These are phyloP conservation scores for Theobroma grandiflorum DNA, from an alignment of 441 rosid genomes.

Conservation along the genomic window DNA sequence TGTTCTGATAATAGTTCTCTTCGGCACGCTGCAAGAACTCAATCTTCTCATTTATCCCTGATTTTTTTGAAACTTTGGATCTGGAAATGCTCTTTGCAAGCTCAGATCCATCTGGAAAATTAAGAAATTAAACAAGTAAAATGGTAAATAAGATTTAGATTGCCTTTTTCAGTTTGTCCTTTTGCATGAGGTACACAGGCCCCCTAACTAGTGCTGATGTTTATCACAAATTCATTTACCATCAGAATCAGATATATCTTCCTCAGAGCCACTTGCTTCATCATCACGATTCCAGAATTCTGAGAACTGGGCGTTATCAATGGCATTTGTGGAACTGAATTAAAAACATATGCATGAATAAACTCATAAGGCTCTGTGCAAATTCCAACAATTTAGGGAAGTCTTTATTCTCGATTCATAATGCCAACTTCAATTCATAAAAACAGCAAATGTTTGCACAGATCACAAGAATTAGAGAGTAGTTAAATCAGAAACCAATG, in stretches of 20 bases:
- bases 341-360: conserved; percentile 18
- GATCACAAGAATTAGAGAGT: neutral
- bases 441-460: neutral
- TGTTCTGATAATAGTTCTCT: conserved; percentile 63
- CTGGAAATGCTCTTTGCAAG: conserved; percentile 49
- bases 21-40: conserved; percentile 80
- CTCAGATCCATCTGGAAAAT: conserved; percentile 60
- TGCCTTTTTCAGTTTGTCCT: neutral
- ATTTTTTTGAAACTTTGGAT: conserved; percentile 57
- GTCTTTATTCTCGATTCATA: neutral
- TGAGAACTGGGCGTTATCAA: conserved; percentile 56
- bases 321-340: conserved; percentile 58
- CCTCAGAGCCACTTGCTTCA: conserved; percentile 81
- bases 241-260: conserved; percentile 91
- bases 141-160: neutral
- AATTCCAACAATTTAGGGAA: neutral
- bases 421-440: neutral
- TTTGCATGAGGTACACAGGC: neutral
- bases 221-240: conserved; percentile 48
- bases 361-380: conserved; percentile 10
- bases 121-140: conserved; percentile 30
- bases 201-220: conserved; percentile 4
- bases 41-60: conserved; percentile 68
- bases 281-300: conserved; percentile 95
- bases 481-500: conserved; percentile 5